phyloP scores from a whole-genome alignment of 805 yeast species.

The Torulaspora microellipsoides region DNA sequence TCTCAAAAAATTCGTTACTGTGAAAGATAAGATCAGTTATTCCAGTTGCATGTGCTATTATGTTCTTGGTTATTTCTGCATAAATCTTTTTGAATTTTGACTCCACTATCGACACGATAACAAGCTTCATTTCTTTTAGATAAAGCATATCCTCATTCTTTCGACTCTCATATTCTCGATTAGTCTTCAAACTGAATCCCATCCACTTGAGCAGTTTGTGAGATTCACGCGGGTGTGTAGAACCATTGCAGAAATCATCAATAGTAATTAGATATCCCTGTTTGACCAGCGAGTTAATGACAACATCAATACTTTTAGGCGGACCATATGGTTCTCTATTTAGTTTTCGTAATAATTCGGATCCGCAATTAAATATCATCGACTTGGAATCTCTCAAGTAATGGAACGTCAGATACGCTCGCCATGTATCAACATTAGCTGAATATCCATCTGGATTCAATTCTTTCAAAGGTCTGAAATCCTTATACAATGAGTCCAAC shows the following conservation, averaged over 20 bases:
- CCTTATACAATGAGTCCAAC: conserved; percentile 38
- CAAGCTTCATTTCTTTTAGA: conserved; percentile 17
- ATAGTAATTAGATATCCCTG: conserved; percentile 30
- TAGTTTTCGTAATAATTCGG: conserved; percentile 26
- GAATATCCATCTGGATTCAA: conserved; percentile 40
- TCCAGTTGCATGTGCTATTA: conserved; percentile 17
- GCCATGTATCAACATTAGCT: conserved; percentile 40
- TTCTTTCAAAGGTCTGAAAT: conserved; percentile 36
- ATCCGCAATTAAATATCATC: conserved; percentile 30
- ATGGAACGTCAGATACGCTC: conserved; percentile 21
- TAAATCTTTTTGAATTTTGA: conserved; percentile 9
- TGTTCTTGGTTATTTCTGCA: conserved; percentile 11
- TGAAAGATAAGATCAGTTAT: conserved; percentile 24
- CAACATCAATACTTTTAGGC: conserved; percentile 37
- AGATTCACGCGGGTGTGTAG: conserved; percentile 2
- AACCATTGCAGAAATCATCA: conserved; percentile 21
- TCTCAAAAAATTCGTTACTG: conserved; percentile 16
- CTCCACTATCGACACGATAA: conserved; percentile 16
- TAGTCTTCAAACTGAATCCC: conserved; percentile 3
- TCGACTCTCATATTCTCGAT: conserved; percentile 13
- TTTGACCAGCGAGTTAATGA: conserved; percentile 32
- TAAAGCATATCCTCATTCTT: conserved; percentile 15
- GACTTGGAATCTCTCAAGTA: conserved; percentile 4
- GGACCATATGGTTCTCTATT: conserved; percentile 30
- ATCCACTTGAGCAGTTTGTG: conserved; percentile 16